Conservation (phyloP, 805 yeast species). For the Wickerhamomyces bisporus region DNA sequence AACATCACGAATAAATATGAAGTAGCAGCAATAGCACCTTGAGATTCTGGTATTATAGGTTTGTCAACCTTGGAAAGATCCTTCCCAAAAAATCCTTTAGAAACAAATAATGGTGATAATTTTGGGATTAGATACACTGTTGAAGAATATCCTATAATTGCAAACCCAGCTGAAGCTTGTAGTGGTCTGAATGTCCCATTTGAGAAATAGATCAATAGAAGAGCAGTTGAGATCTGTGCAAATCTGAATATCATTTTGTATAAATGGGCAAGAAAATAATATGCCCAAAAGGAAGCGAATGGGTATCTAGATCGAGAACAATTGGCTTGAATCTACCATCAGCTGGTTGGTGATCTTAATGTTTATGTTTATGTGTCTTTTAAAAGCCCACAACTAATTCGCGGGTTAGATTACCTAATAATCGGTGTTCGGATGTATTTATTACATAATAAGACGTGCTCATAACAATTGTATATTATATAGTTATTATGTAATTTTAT, state of each 20-base stretch:
- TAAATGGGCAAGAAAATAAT: not conserved
- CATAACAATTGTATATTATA: too few relatives aligned
- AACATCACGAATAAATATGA: conserved; percentile 79
- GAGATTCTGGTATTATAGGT: conserved; percentile 81
- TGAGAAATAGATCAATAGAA: conserved; percentile 14
- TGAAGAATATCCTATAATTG: conserved; percentile 57
- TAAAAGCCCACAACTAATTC: too few relatives aligned
- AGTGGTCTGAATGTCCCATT: conserved; percentile 20
- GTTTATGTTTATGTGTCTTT: too few relatives aligned
- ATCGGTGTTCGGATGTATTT: too few relatives aligned
- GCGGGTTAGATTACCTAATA: too few relatives aligned
- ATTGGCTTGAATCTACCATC: too few relatives aligned
- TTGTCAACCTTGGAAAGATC: conserved; percentile 75
- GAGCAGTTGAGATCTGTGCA: conserved; percentile 7
- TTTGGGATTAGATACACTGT: conserved; percentile 63
- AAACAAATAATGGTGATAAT: conserved; percentile 59
- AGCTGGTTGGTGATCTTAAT: too few relatives aligned
- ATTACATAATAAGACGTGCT: too few relatives aligned
- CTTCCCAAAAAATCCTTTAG: conserved; percentile 78
- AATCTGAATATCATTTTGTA: conserved; percentile 1
- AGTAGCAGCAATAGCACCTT: conserved; percentile 86
- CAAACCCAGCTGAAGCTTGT: conserved; percentile 57
- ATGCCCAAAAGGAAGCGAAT: too few relatives aligned
- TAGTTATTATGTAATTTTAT: too few relatives aligned
- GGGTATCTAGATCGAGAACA: too few relatives aligned